Evolutionary conservation across 768 basidiomycete species (phyloP), one percentile per base, ranked within the genome.

Genomic region (Cystobasidium tubakii): DNA sequence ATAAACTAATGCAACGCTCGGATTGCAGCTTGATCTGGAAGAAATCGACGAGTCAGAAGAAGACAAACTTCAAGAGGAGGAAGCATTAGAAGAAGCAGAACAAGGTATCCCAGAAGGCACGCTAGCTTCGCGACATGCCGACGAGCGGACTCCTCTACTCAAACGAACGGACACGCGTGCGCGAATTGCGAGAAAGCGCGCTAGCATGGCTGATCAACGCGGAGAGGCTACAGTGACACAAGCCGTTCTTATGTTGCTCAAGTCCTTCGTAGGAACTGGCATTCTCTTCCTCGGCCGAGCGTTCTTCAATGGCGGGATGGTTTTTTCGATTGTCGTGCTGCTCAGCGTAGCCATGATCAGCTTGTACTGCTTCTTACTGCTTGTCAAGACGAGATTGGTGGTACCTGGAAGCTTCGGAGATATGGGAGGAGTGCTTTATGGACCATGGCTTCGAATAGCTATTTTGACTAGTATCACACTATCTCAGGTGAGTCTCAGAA

Each of bases 321-420:
- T 97, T 39, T 99, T 99, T 82, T 97, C 94, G 6, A 76, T 85
- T 36, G 69, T 92, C 71, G 86, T 88, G 1, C 87, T 98, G 79
- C 82, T 88, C 6, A 84, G 87, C 80, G 91, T 98, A 77, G 93
- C 94, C 19, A 79, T 86, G 44, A 87, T 97, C 66, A 96, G 92
- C 1, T 82, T 98, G 1, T 92, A 92, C 83, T 92, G 93, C 0
- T 99, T 98, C 86, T 82, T 99, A 31, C 86, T 98, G 0, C 86
- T 99, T 65, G 87, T 95, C 46, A 84, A 89, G 81, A 88, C 92
- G 53, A 92, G 96, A 75, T 87, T 91, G 65, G 88, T 88, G 62
- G 90, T 97, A 19, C 88, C 89, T 6, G 95, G 94, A 15, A 91
- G 90, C 79, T 98, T 95, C 78, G 95, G 95, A 81, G 96, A 98